These are phyloP conservation scores for Trichocomaceae sp. DNA, from an alignment of 2,329 filamentous ascomycete genomes.

Conservation along the genomic window DNA sequence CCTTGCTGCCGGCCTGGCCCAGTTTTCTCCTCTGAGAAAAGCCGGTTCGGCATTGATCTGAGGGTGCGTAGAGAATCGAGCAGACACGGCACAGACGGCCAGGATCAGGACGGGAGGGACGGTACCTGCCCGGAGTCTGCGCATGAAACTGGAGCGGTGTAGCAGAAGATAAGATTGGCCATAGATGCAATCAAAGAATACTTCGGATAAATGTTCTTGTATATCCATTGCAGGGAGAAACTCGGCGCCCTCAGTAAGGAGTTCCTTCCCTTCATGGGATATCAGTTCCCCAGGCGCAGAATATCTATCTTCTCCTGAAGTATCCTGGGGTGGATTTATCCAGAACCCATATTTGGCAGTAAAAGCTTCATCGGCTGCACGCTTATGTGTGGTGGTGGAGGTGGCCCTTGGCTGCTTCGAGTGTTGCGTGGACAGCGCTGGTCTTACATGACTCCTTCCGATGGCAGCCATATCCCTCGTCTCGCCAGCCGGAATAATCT, in stretches of 20 bases:
- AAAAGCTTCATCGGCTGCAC: slow-evolving; percentile 81
- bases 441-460: slow-evolving; percentile 77
- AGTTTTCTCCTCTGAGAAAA: slow-evolving; percentile 83
- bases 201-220: slow-evolving; percentile 85
- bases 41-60: slow-evolving; percentile 67
- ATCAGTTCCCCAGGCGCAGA: slow-evolving; percentile 53
- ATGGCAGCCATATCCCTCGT: slow-evolving; percentile 61
- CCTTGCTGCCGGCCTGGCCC: slow-evolving; percentile 78
- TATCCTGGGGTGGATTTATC: slow-evolving; percentile 55
- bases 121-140: slow-evolving; percentile 65
- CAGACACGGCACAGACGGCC: slow-evolving; percentile 93
- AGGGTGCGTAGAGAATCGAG: slow-evolving; percentile 86
- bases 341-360: slow-evolving; percentile 73
- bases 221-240: slow-evolving; percentile 77
- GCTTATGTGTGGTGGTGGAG: slow-evolving; percentile 57
- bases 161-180: slow-evolving; percentile 91
- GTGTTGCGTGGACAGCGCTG: slow-evolving; percentile 55
- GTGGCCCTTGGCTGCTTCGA: slow-evolving; percentile 44
- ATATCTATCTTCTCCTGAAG: slow-evolving; percentile 44
- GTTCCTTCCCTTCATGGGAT: slow-evolving; percentile 65
- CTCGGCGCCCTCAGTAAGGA: slow-evolving; percentile 75
- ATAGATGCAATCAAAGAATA: slow-evolving; percentile 94
- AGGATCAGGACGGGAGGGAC: slow-evolving; percentile 85
- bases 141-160: slow-evolving; percentile 96
- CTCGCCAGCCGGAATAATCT: slow-evolving; percentile 83